Evolutionary conservation across 768 basidiomycete species (phyloP), one percentile per base, ranked within the genome.

Genomic region (Kwoniella dejecticola): DNA sequence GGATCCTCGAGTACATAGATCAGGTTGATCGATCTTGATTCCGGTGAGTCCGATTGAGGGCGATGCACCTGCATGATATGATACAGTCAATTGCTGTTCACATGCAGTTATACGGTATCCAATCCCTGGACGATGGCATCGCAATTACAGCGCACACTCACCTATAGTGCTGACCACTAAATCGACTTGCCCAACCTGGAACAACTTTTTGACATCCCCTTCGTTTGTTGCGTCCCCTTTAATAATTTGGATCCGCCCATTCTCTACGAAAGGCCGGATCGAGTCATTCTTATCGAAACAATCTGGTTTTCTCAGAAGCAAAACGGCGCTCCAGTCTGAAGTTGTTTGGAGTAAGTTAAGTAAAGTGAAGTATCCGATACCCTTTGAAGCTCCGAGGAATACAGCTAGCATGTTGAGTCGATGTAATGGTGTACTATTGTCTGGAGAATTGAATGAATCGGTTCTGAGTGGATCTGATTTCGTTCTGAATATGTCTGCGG

Each of bases 91-190:
- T n/a, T n/a, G n/a, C n/a, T n/a, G n/a, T n/a, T n/a, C n/a, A n/a
- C n/a, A n/a, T n/a, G n/a, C n/a, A n/a, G n/a, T n/a, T n/a, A n/a
- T n/a, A n/a, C n/a, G n/a, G n/a, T n/a, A n/a, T n/a, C n/a, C n/a
- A n/a, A n/a, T n/a, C n/a, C n/a, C n/a, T n/a, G n/a, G n/a, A n/a
- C n/a, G n/a, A n/a, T n/a, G n/a, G n/a, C n/a, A n/a, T n/a, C n/a
- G n/a, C n/a, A n/a, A n/a, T n/a, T n/a, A n/a, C n/a, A n/a, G n/a
- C n/a, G n/a, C 33, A 36, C 1, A 64, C 68, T 53, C 21, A 70
- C 68, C 68, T 23, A 70, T 58, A n/a, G 47, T 54, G 23, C 59
- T 60, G 21, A 71, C 41, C 6, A 71, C 55, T 6, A 68, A 47
- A 49, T 66, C 62, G 3, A 63, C 67, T 21, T 52, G 59, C 30